A percentile compares a stretch with the other conserved stretches of the same genome.
Evolutionary conservation across 106 monocot genomes (phyloP).

Genomic region (Phalaenopsis aphrodite): DNA sequence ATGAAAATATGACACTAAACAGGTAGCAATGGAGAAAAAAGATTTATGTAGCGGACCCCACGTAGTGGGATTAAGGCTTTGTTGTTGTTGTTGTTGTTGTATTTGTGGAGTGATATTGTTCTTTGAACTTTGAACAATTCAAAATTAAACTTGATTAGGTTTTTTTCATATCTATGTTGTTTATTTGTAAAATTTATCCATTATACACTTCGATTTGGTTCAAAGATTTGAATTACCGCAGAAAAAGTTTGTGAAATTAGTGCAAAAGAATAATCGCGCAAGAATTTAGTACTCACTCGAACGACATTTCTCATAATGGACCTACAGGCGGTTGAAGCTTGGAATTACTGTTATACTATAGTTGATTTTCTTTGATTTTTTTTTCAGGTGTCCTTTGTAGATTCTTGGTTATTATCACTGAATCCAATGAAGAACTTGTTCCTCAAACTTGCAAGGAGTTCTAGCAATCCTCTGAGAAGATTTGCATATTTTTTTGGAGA

Average conservation of each 20-base stretch:
- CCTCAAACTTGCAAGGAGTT: conserved; percentile 71
- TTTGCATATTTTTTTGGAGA: conserved; percentile 87
- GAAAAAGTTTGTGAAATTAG: neutral
- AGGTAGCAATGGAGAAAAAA: no score
- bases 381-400: conserved; percentile 74
- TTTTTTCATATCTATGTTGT: no score
- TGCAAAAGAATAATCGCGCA: neutral
- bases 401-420: conserved; percentile 75
- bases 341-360: neutral
- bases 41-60: no score
- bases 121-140: no score
- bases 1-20: no score
- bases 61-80: no score
- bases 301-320: neutral
- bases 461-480: conserved; percentile 36
- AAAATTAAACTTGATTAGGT: no score
- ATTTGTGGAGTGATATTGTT: no score
- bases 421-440: conserved; percentile 43
- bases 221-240: neutral
- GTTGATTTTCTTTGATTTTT: neutral
- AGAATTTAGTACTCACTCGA: neutral
- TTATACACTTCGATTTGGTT: neutral
- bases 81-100: no score
- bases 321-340: neutral
- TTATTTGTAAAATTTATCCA: no score